These are phyloP conservation scores for Pseudofabraea citricarpa DNA, from an alignment of 2,329 filamentous ascomycete species.

Conservation along the genomic window DNA sequence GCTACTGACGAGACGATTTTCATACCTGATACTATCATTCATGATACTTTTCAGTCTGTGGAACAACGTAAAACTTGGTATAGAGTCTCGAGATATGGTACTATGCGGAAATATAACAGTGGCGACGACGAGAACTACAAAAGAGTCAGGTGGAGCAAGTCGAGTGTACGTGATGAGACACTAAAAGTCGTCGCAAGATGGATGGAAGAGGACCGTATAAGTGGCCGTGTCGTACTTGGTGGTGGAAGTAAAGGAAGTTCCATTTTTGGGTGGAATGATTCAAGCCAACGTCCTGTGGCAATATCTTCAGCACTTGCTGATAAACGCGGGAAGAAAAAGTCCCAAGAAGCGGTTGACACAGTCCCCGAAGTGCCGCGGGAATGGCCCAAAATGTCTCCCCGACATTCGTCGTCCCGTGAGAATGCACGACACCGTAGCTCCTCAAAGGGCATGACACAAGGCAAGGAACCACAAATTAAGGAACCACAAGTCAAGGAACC, in stretches of 20 bases:
- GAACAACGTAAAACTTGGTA: conserved; percentile 63
- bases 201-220: conserved; percentile 61
- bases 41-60: conserved; percentile 48
- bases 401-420: neutral
- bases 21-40: conserved; percentile 20
- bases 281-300: conserved; percentile 43
- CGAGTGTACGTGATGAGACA: conserved; percentile 46
- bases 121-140: conserved; percentile 57
- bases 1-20: conserved; percentile 25
- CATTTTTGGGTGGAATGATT: conserved; percentile 57
- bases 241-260: conserved; percentile 41
- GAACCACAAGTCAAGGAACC: neutral
- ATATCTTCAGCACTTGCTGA: conserved; percentile 30
- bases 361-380: conserved; percentile 18
- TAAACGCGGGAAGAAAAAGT: conserved; percentile 13
- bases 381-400: conserved; percentile 16
- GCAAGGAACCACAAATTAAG: neutral
- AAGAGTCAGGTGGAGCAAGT: conserved; percentile 52
- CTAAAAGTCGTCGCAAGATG: conserved; percentile 57
- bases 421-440: conserved; percentile 14
- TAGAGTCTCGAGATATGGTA: conserved; percentile 55
- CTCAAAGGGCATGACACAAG: conserved; percentile 7
- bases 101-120: conserved; percentile 49
- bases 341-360: conserved; percentile 6
- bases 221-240: conserved; percentile 43